phyloP scores from a whole-genome alignment of 345 rosid genomes.

The Bruguiera gymnorhiza region DNA sequence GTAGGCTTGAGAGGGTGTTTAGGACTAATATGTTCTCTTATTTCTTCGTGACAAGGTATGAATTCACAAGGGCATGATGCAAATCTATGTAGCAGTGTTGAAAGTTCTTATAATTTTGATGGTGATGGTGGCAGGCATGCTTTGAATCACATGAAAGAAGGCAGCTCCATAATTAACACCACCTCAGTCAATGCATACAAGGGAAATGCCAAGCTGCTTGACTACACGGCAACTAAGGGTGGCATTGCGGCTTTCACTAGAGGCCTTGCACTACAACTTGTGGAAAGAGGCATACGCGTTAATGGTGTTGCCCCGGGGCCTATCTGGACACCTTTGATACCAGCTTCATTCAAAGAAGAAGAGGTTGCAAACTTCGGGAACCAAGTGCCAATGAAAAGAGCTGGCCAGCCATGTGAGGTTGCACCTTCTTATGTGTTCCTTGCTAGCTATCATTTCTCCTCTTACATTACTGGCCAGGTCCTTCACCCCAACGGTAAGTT shows the following conservation, averaged over 20 bases:
- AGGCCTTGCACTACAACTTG: constrained; percentile 67
- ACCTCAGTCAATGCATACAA: constrained; percentile 63
- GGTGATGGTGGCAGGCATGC: constrained; percentile 39
- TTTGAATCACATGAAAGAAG: constrained; percentile 76
- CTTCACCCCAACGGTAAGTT: constrained; percentile 75
- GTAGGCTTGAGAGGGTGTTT: constrained; percentile 61
- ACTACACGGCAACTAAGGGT: constrained; percentile 71
- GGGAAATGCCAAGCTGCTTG: constrained; percentile 51
- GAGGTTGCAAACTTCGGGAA: constrained; percentile 45
- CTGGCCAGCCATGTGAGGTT: constrained; percentile 71
- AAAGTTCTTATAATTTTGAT: too few relatives aligned
- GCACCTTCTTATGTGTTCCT: constrained; percentile 71
- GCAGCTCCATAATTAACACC: constrained; percentile 69
- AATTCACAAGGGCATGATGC: neutral
- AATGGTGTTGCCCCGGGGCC: constrained; percentile 84
- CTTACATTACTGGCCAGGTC: constrained; percentile 74
- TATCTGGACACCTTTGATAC: constrained; percentile 77
- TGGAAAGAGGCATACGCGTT: constrained; percentile 51
- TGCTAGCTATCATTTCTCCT: constrained; percentile 70
- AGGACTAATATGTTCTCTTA: constrained; percentile 65
- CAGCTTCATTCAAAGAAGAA: constrained; percentile 55
- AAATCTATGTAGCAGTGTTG: neutral
- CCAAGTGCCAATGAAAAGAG: constrained; percentile 63
- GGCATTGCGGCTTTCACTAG: constrained; percentile 76
- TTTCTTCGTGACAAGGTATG: constrained; percentile 52